Conservation (phyloP, 2,329 filamentous ascomycete genomes). For the Claviceps purpurea region DNA sequence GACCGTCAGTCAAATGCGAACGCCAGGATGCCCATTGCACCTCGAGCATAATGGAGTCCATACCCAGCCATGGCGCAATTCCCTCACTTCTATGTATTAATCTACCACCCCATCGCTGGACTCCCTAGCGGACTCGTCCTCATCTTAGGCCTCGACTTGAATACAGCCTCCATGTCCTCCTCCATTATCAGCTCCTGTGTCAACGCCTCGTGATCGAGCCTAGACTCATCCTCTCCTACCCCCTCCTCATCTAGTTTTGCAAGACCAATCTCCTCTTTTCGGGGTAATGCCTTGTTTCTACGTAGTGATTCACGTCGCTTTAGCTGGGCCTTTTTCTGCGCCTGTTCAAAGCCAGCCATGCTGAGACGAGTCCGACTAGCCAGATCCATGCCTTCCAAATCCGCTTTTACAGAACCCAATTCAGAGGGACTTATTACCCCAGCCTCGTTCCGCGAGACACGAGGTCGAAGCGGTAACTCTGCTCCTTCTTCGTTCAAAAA, state of each 20-base stretch:
- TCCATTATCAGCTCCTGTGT: slow-evolving; percentile 56
- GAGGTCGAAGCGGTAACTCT: slow-evolving; percentile 9
- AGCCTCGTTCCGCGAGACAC: neutral
- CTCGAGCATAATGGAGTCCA: neutral
- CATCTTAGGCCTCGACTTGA: slow-evolving; percentile 71
- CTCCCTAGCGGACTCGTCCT: slow-evolving; percentile 56
- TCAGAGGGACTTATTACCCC: neutral
- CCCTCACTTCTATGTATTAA: neutral
- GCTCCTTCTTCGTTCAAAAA: slow-evolving; percentile 19
- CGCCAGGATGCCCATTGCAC: too few relatives aligned
- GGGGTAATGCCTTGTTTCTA: slow-evolving; percentile 26
- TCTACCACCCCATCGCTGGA: slow-evolving; percentile 26
- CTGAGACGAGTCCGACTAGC: slow-evolving; percentile 44
- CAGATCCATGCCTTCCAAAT: slow-evolving; percentile 29
- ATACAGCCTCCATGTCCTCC: slow-evolving; percentile 71
- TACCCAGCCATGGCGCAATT: neutral
- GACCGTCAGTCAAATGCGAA: neutral
- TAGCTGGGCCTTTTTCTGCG: slow-evolving; percentile 45
- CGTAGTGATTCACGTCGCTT: slow-evolving; percentile 39
- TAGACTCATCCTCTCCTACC: neutral
- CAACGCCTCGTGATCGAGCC: slow-evolving; percentile 32
- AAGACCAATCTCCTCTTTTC: slow-evolving; percentile 33
- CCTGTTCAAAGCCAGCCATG: slow-evolving; percentile 49
- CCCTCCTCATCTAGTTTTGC: slow-evolving; percentile 33
- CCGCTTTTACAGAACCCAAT: neutral